Evolutionary conservation across 371 early-diverging fungal species (phyloP).

Genomic region (Mycotypha africana): DNA sequence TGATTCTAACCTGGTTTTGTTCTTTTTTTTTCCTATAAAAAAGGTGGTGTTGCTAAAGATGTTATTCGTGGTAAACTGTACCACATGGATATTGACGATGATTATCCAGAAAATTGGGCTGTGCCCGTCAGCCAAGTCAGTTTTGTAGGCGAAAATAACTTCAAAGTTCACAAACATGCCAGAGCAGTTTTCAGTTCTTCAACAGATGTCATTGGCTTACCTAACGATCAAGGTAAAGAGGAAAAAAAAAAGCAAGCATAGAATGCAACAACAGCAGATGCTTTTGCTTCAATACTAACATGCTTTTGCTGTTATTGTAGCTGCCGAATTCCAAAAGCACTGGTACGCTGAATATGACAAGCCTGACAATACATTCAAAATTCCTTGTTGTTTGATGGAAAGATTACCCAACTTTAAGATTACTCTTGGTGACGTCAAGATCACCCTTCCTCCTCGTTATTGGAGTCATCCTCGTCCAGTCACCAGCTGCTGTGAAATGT

Average conservation of each 20-base stretch:
- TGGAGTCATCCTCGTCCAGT: conserved; percentile 33
- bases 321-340: conserved; percentile 33
- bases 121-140: conserved; percentile 34
- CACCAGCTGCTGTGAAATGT: conserved; percentile 35
- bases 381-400: conserved; percentile 41
- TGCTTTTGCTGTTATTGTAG: conserved; percentile 10
- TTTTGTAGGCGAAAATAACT: conserved; percentile 23
- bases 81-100: conserved; percentile 21
- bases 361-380: conserved; percentile 28
- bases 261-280: too few species aligned
- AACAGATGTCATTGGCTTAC: conserved; percentile 33
- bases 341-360: conserved; percentile 38
- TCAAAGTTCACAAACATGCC: conserved; percentile 25
- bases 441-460: conserved; percentile 33
- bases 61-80: conserved; percentile 34
- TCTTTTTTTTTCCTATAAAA: not conserved
- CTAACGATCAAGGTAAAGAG: conserved; percentile 34
- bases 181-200: conserved; percentile 37
- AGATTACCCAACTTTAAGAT: conserved; percentile 33
- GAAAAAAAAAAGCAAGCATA: not conserved
- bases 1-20: not conserved
- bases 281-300: not conserved
- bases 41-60: conserved; percentile 39
- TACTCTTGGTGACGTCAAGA: conserved; percentile 27
- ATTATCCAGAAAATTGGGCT: conserved; percentile 32